Evolutionary conservation across 2,329 filamentous ascomycete genomes (phyloP), one percentile per base, ranked within the genome.

Genomic region (Zymoseptoria passerinii): DNA sequence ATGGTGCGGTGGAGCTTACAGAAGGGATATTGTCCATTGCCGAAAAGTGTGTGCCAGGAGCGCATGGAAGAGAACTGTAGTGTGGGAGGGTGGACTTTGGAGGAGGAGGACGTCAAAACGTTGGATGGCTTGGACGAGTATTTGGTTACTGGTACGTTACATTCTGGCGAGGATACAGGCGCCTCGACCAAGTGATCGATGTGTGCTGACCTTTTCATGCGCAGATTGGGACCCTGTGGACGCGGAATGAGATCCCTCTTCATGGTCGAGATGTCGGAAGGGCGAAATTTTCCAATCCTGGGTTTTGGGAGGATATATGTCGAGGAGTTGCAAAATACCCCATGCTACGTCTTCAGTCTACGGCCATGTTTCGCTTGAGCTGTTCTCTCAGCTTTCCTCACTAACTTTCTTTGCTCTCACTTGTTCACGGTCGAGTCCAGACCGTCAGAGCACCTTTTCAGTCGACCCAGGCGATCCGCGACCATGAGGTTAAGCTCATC

Each of bases 1-100:
- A 75, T 94, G 70, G 80, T 95, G 52, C 81, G 88, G 57, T 94
- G 89, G 89, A 86, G 83, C 56, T 73, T 92, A 63, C 89, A 94
- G 71, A 82, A 90, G 68, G 84, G 83, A 40, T 86, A 85, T 66
- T 82, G 90, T 50, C 84, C 86, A 4, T 74, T 92, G 61, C 88
- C 88, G 4, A 92, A 94, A 79, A 90, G 86, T 69, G 77, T 81
- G 20, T 81, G 77, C 59, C 77, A 77, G 67, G 79, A 82, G 53
- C 79, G 88, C 27, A 84, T 91, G 57, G 65, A 81, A 4, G 81
- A 85, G 68, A 92, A 91, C 69, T 83, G 78, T 2, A 72, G 83
- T 44, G 77, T 90, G 10, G 80, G 78, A 1, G 74, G 76, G 0
- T 85, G 89, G 62, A 77, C 80, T 56, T 85, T 91, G 54, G 78